Conservation (phyloP, 2,329 filamentous ascomycete genomes). For the Aspergillus arachidicola region DNA sequence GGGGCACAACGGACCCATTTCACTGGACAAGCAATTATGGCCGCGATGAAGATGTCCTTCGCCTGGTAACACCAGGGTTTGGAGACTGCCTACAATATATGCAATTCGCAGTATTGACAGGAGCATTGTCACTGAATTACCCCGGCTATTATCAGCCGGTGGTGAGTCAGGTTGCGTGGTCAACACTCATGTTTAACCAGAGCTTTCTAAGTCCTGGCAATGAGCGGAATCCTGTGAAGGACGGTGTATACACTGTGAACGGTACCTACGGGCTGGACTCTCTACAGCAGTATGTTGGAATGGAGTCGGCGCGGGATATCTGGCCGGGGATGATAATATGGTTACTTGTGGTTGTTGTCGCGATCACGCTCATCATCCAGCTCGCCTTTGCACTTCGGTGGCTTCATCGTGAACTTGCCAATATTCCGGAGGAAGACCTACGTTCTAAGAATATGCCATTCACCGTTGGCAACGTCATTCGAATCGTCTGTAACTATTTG, state of each 20-base stretch:
- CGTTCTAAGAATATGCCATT: slow-evolving; percentile 92
- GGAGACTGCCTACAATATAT: slow-evolving; percentile 97
- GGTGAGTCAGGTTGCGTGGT: slow-evolving; percentile 86
- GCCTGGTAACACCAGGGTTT: slow-evolving; percentile 92
- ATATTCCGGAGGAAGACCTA: slow-evolving; percentile 80
- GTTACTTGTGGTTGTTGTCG: slow-evolving; percentile 75
- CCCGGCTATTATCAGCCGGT: slow-evolving; percentile 94
- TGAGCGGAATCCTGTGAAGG: slow-evolving; percentile 68
- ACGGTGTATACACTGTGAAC: slow-evolving; percentile 84
- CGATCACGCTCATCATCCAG: slow-evolving; percentile 71
- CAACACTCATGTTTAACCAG: slow-evolving; percentile 86
- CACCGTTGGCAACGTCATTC: slow-evolving; percentile 74
- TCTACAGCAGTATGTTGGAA: slow-evolving; percentile 79
- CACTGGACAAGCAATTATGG: slow-evolving; percentile 98
- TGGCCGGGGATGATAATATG: slow-evolving; percentile 96
- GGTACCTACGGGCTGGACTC: slow-evolving; percentile 77
- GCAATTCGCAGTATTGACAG: slow-evolving; percentile 86
- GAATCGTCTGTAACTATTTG: slow-evolving; percentile 91
- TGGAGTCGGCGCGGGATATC: slow-evolving; percentile 74
- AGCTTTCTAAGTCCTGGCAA: slow-evolving; percentile 75
- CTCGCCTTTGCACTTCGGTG: slow-evolving; percentile 75
- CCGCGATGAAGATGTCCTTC: slow-evolving; percentile 84
- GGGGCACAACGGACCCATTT: slow-evolving; percentile 88
- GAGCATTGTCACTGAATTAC: slow-evolving; percentile 83
- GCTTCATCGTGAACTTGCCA: slow-evolving; percentile 70